Evolutionary conservation across 495 filamentous ascomycete species (phyloP), one percentile per base, ranked within the genome.

Genomic region (Margaritispora aquatica): DNA sequence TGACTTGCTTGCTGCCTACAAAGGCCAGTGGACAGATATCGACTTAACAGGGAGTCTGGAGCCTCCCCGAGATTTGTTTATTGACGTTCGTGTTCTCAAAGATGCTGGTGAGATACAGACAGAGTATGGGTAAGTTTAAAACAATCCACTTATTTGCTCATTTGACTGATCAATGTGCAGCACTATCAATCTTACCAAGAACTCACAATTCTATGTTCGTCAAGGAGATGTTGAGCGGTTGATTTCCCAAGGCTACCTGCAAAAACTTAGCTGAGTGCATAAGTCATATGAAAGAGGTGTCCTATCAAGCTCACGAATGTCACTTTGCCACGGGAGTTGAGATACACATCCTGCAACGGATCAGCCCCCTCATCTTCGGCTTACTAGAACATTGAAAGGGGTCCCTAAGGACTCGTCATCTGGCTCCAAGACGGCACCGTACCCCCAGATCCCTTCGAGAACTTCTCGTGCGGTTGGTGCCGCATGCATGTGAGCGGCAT

Each of bases 91-190:
- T 55, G 95, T 97, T 54, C 72, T 99, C 61, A 96, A 94, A 69
- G 94, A 99, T 77, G 95, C 93, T 46, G 95, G 95, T 23, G 94
- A 97, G 77, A 96, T 99, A 62, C 94, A 99, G 75, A 99, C 95
- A 11, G 95, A 99, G 76, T 99, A 97, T 72, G 95, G 95, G 90
- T 97, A 27, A 63, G 64, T 59, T 24, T 41, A 9, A 3, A 15
- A 19, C 23, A 34, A 48, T 11, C 19, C 22, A 51, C 17, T 22
- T 26, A 26, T 9, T 44, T 44, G 38, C 3, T 17, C 29, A 2
- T 31, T 23, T 19, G 17, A 23, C 54, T 64, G 50, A 61, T 62
- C 23, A 20, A 15, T 22, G 13, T 11, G 29, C 63, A 97, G 93
- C 22, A 88, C 92, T 19, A 97, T 99, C 66, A 97, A 89, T 59